A percentile compares a stretch with the other conserved stretches of the same genome.
Evolutionary conservation across 257 asterid genomes (phyloP).

Genomic region (Salvia hispanica): DNA sequence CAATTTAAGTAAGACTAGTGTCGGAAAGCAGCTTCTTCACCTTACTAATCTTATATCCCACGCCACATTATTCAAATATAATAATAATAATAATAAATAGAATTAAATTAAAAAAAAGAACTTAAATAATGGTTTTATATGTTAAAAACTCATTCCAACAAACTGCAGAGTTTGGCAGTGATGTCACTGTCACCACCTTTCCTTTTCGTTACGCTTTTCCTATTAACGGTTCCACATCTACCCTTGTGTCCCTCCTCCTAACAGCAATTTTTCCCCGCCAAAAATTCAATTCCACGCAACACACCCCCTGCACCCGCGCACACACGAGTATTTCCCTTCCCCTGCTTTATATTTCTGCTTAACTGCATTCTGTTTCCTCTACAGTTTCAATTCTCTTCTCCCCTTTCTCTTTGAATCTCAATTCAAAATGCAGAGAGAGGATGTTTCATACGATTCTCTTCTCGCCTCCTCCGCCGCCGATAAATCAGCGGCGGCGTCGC

Average conservation of each 20-base stretch:
- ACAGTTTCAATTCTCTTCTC: not conserved
- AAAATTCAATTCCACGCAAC: constrained; percentile 42
- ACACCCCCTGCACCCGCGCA: constrained; percentile 19
- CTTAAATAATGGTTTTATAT: not conserved
- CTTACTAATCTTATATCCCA: constrained; percentile 44
- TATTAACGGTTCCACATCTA: constrained; percentile 37
- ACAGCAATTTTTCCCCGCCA: constrained; percentile 40
- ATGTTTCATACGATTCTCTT: constrained; percentile 29
- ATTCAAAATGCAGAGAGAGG: constrained; percentile 47
- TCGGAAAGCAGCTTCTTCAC: constrained; percentile 37
- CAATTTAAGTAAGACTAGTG: constrained; percentile 32
- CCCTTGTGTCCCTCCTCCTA: constrained; percentile 17
- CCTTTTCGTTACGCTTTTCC: constrained; percentile 41
- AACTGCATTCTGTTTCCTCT: constrained; percentile 9
- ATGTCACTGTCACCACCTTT: constrained; percentile 34
- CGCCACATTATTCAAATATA: constrained; percentile 25
- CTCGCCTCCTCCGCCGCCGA: constrained; percentile 31
- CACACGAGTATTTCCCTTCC: constrained; percentile 21
- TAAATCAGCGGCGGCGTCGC: constrained; percentile 32
- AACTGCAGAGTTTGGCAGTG: constrained; percentile 33
- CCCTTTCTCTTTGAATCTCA: constrained; percentile 27
- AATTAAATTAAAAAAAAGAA: too few species aligned
- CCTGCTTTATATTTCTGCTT: constrained; percentile 33
- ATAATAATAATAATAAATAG: too few species aligned
- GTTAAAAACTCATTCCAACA: constrained; percentile 15